phyloP scores from a whole-genome alignment of 2,329 filamentous ascomycete genomes.

The Fusarium subtropicale region DNA sequence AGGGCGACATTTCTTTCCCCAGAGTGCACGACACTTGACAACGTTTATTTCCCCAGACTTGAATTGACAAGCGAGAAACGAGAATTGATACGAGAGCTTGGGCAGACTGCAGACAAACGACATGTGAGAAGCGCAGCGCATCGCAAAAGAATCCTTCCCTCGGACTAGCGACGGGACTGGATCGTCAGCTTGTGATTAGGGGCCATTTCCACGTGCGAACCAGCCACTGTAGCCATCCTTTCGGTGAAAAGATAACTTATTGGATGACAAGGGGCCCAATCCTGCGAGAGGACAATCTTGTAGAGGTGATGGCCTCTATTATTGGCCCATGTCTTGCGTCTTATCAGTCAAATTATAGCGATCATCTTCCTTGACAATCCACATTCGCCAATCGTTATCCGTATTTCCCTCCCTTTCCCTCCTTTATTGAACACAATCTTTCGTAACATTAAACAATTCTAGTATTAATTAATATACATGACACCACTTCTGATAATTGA shows the following conservation, averaged over 20 bases:
- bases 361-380: background rate
- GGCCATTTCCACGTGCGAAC: slow-evolving; percentile 30
- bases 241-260: background rate
- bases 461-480: background rate
- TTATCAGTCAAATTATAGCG: slow-evolving; percentile 10
- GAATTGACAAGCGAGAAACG: background rate
- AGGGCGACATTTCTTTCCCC: slow-evolving; percentile 33
- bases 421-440: background rate
- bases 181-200: slow-evolving; percentile 40
- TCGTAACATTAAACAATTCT: background rate
- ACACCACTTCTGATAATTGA: slow-evolving; percentile 6
- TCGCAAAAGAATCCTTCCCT: background rate
- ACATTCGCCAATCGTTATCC: background rate
- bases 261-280: background rate
- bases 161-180: slow-evolving; percentile 27
- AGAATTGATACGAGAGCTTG: slow-evolving; percentile 4
- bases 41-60: slow-evolving; percentile 32
- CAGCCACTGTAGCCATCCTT: background rate
- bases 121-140: background rate
- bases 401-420: background rate
- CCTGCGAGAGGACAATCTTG: background rate
- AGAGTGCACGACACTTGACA: slow-evolving; percentile 13
- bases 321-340: background rate
- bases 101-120: background rate
- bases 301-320: background rate